Evolutionary conservation across 2,329 filamentous ascomycete genomes (phyloP), one percentile per base, ranked within the genome.

Genomic region (Leptographium procerum): DNA sequence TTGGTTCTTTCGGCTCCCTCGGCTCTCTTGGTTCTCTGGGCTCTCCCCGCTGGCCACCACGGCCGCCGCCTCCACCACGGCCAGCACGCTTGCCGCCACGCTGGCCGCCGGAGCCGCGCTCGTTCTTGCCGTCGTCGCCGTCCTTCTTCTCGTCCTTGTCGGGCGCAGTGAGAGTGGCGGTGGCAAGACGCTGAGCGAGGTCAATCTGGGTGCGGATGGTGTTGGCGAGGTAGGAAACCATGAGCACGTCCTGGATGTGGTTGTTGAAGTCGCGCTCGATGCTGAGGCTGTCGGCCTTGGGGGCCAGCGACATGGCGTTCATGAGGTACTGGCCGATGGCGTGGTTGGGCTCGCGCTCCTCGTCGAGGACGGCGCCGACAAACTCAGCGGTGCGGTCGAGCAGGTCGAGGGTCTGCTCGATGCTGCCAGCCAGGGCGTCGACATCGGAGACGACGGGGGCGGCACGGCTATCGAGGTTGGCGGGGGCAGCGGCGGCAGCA

Each of bases 231-330:
- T 99, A 99, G 65, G 91, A 95, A 67, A 99, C 91, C 73, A 97
- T 91, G 65, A 99, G 85, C 61, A 99, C 91, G 73, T 99, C 94
- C 78, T 99, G 94, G 74, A 99, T 91, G 78, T 99, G 94, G 80
- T 95, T 96, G 84, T 99, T 99, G 84, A 99, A 99, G 79, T 97
- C 91, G 71, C 87, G 83, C 81, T 99, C 94, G 70, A 99, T 91
- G 71, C 95, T 88, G 62, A 85, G 82, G 43, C 87, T 79, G 68
- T 96, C 89, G 61, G 97, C 94, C 82, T 97, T 99, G 69, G 94
- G 94, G 58, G 92, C 90, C 63, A 99, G 79, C 52, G 89, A 91
- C 63, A 99, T 83, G 45, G 92, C 87, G 73, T 95, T 95, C 80
- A 97, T 88, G 65, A 99, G 80, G 76, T 91, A 95, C 75, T 99